Percentiles rank a stretch among this genome's conserved stretches.
phyloP scores from a whole-genome alignment of 805 yeast species.

The Wickerhamomyces bovis region DNA sequence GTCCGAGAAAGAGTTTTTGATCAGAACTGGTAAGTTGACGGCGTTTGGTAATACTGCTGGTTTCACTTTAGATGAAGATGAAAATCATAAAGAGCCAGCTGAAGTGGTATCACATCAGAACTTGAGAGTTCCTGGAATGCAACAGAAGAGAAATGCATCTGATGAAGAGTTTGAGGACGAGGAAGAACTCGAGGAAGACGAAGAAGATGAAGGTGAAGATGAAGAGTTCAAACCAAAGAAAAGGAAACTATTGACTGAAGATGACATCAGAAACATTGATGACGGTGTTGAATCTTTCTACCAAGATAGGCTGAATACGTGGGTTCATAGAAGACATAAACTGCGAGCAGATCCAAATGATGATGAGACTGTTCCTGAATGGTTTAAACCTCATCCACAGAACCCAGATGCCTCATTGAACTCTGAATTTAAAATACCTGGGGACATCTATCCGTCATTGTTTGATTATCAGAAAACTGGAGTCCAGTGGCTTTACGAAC shows the following conservation, averaged over 20 bases:
- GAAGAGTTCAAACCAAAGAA: constrained; percentile 9
- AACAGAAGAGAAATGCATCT: constrained; percentile 7
- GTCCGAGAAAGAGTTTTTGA: constrained; percentile 68
- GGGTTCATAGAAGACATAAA: constrained; percentile 51
- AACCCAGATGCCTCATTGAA: constrained; percentile 71
- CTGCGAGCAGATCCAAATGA: constrained; percentile 30
- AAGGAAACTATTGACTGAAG: constrained; percentile 20
- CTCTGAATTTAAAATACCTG: constrained; percentile 71
- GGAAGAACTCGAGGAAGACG: constrained; percentile 14
- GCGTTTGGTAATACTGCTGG: constrained; percentile 77
- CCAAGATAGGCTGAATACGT: constrained; percentile 49
- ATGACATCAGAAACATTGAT: constrained; percentile 46
- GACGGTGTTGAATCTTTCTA: constrained; percentile 77
- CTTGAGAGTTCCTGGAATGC: constrained; percentile 21
- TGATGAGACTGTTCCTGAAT: constrained; percentile 39
- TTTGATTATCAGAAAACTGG: constrained; percentile 95
- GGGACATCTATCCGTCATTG: constrained; percentile 79
- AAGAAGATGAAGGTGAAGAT: constrained; percentile 13
- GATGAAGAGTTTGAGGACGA: constrained; percentile 4
- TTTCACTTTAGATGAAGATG: constrained; percentile 38
- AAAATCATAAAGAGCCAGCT: constrained; percentile 10
- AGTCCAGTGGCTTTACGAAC: constrained; percentile 96
- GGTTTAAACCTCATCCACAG: constrained; percentile 72
- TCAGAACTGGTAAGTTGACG: constrained; percentile 88
- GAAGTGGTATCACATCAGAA: constrained; percentile 16